A percentile compares a stretch with the other conserved stretches of the same genome.
These are phyloP conservation scores for Melaleuca alternifolia DNA, from an alignment of 345 rosid species.

Conservation along the genomic window DNA sequence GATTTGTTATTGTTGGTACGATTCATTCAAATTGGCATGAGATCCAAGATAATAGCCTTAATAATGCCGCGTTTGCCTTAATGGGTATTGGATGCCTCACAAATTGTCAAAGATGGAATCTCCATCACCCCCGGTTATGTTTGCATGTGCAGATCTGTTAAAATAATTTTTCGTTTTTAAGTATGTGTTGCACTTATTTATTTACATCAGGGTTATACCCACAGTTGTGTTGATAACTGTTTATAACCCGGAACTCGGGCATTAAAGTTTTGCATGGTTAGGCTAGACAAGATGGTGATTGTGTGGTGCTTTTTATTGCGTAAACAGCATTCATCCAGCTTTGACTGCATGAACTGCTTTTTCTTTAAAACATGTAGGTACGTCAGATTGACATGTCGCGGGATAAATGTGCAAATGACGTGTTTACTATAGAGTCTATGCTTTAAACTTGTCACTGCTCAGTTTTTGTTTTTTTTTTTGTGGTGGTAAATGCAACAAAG, in stretches of 20 bases:
- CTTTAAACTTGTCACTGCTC: background rate
- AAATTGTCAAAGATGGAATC: background rate
- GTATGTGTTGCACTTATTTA: background rate
- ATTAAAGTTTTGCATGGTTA: background rate
- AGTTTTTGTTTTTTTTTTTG: background rate
- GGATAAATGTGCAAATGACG: background rate
- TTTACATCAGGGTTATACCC: background rate
- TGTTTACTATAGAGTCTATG: background rate
- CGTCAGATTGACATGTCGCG: background rate
- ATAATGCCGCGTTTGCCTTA: background rate
- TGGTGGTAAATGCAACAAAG: background rate
- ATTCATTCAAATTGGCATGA: background rate
- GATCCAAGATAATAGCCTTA: background rate
- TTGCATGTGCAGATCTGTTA: background rate
- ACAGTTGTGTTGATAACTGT: background rate
- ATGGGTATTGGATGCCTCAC: background rate
- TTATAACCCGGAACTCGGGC: background rate
- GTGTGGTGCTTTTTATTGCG: background rate
- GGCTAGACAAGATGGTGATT: background rate
- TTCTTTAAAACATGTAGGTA: background rate
- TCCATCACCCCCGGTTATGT: background rate
- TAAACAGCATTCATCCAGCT: background rate
- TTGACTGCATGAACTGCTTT: background rate
- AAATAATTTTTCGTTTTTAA: background rate
- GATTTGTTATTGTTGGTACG: background rate